Conservation (phyloP, 1,284 basidiomycete species). For the Leccinum fuscescens region DNA sequence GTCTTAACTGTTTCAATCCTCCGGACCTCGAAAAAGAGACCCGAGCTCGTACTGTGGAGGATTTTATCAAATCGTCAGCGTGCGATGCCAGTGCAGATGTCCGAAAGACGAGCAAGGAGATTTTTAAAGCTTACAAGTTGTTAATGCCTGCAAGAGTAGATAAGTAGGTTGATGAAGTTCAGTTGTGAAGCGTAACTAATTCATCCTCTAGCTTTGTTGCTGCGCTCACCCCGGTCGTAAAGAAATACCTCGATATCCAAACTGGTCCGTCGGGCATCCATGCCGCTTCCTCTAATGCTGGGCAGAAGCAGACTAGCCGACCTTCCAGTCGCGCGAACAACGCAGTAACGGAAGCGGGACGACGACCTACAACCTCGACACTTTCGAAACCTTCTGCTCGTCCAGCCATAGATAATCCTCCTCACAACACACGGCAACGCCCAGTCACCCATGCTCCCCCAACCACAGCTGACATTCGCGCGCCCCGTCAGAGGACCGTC, state of each 20-base stretch:
- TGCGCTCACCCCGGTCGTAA: constrained; percentile 73
- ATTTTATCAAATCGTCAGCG: constrained; percentile 63
- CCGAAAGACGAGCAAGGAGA: constrained; percentile 62
- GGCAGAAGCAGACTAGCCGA: constrained; percentile 26
- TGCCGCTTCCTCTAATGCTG: neutral
- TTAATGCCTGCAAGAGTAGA: constrained; percentile 67
- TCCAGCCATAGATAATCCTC: neutral
- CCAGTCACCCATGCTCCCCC: neutral
- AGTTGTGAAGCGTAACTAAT: constrained; percentile 4
- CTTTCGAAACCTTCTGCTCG: constrained; percentile 16
- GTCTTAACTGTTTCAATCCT: constrained; percentile 72
- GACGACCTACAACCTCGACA: constrained; percentile 10
- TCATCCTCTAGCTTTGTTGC: constrained; percentile 56
- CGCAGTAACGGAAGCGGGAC: constrained; percentile 10
- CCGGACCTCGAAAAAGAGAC: constrained; percentile 69
- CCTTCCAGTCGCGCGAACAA: constrained; percentile 25
- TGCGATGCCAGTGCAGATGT: constrained; percentile 78
- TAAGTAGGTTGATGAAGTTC: constrained; percentile 45
- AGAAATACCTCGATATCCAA: constrained; percentile 74
- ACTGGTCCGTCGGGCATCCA: constrained; percentile 14
- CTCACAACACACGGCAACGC: constrained; percentile 9
- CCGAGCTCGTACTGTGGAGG: constrained; percentile 66
- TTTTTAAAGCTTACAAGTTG: constrained; percentile 75
- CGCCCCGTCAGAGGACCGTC: constrained; percentile 17
- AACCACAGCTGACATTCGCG: constrained; percentile 7